Evolutionary conservation across 2,329 filamentous ascomycete genomes (phyloP).

Genomic region (Juglanconis oblonga): DNA sequence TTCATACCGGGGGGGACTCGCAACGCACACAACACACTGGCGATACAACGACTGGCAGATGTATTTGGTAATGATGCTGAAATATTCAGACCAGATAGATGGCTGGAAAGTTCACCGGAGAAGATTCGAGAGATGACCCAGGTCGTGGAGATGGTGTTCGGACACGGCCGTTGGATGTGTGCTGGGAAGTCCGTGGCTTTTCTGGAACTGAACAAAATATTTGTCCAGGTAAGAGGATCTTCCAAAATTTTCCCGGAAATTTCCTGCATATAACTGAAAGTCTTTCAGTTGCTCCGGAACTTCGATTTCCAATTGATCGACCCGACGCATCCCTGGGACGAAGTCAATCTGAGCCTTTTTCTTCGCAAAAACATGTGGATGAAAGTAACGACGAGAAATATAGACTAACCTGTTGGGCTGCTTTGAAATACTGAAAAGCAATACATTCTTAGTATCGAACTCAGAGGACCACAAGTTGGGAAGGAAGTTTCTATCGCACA

Average conservation of each 20-base stretch:
- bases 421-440: too few species aligned
- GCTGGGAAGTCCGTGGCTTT: constrained; percentile 12
- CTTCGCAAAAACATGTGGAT: too few species aligned
- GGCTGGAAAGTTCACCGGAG: constrained; percentile 36
- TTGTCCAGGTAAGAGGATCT: constrained; percentile 32
- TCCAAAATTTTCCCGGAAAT: neutral
- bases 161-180: constrained; percentile 36
- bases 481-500: too few species aligned
- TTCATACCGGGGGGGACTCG: constrained; percentile 18
- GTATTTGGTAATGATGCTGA: constrained; percentile 53
- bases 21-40: constrained; percentile 41
- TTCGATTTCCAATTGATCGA: neutral
- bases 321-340: neutral
- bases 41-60: constrained; percentile 56
- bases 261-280: neutral
- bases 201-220: constrained; percentile 14
- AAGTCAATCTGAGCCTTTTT: neutral
- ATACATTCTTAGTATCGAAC: too few species aligned
- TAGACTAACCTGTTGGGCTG: too few species aligned
- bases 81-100: constrained; percentile 47
- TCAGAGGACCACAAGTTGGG: too few species aligned
- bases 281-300: neutral
- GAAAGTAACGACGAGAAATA: too few species aligned
- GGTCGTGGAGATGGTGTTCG: constrained; percentile 48
- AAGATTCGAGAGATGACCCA: constrained; percentile 33